Base-by-base conservation (phyloP, 164 flowering plant genomes). In the Sedum album region DNA sequence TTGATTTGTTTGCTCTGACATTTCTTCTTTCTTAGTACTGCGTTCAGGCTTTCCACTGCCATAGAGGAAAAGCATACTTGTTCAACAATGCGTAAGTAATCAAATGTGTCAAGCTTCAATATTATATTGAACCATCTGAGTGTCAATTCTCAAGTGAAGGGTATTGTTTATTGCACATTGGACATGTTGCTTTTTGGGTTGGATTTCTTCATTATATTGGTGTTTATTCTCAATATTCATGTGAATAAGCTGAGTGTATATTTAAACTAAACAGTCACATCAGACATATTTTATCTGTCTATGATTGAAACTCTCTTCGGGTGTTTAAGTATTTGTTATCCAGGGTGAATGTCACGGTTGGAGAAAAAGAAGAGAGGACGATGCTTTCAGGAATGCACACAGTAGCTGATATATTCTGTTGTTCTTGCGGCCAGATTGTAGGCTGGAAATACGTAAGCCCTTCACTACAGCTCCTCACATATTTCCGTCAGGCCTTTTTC, bases 311-410 rank as follows among this genome's bases (percentile, higher is more conserved):
- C 21, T 6, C 8, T 9, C 5, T 51, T 51, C 13, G 21, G 31
- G n/a, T 48, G 31, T 14, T 57, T 20, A 20, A 53, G 49, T 57
- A 46, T 39, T 51, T 57, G 20, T 68, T 39, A 15, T 73, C 31
- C 80, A 87, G 90, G 70, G 88, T 85, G 71, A 87, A 85, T 72
- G 67, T 83, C 53, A 75, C 73, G 8, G 30, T 79, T 51, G 97
- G 97, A 66, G 75, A 84, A 48, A 78, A 64, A 21, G 95, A 91
- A 71, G 91, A 91, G 74, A 80, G 90, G 73, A 44, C 77, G 82
- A 91, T 91, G 97, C 80, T 86, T 31, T 87, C 97, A 30, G 97
- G 97, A 42, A 70, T 89, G 86, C 97, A 91, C 68, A 88, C 86
- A 35, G 93, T 91, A 2, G 88, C 87, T 15, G 97, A 91, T 75